Conservation (phyloP, 2,329 filamentous ascomycete genomes). For the Ophiostoma himal-ulmi region DNA sequence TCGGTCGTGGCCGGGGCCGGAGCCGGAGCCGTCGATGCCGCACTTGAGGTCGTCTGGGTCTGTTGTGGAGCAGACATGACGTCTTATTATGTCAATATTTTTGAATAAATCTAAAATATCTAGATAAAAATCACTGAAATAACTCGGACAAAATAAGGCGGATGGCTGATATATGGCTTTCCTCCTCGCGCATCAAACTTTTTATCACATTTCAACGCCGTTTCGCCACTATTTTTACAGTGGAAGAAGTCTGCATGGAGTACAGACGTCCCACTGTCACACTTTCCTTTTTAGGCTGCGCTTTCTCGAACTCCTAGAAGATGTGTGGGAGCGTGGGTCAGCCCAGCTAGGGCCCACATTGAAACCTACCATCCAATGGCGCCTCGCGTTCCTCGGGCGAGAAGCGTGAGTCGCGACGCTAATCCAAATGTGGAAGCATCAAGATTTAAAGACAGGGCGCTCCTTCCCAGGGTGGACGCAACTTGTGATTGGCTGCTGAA, state of each 20-base stretch:
- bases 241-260: neutral
- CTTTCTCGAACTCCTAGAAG: neutral
- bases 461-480: neutral
- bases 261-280: neutral
- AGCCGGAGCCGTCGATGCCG: neutral
- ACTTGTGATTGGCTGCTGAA: slow-evolving; percentile 3
- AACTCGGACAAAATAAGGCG: neutral
- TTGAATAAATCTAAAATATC: neutral
- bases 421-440: neutral
- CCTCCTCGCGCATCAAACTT: neutral
- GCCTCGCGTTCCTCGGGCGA: slow-evolving; percentile 6
- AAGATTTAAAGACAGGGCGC: neutral
- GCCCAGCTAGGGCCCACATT: neutral
- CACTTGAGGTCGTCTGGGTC: neutral
- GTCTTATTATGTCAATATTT: neutral
- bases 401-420: slow-evolving; percentile 10
- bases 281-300: neutral
- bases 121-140: neutral
- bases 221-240: neutral
- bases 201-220: neutral
- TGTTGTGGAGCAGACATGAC: neutral
- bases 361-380: neutral
- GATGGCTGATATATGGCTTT: neutral
- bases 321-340: neutral
- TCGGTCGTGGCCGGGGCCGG: slow-evolving; percentile 11